Base-by-base conservation (phyloP, 805 yeast species). In the Kodamaea laetipori region DNA sequence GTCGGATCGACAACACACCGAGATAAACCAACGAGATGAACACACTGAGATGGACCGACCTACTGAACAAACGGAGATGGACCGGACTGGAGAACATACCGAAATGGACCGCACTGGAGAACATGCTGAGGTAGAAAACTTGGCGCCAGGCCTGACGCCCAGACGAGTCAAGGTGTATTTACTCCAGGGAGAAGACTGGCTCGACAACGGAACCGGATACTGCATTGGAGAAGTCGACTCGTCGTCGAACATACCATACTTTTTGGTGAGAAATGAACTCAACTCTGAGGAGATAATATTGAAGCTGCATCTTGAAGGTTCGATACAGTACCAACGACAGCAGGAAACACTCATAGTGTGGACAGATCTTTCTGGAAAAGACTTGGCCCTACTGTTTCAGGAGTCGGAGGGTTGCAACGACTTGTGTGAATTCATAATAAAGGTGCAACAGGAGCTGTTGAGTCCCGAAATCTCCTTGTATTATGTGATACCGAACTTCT, bases 271-370 rank as follows among this genome's bases (percentile, higher is more conserved):
- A 43, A 82, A 83, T 61, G 97, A 90, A 59, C 67, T 75, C 21
- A 74, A 83, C 46, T 69, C 80, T 4, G 67, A 72, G 2, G 81
- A 82, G 21, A 67, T 80, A 8, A 66, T 92, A 16, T 65, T 92
- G 31, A 76, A 78, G 54, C 79, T 90, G 4, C 73, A 63, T 46
- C 71, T 92, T n/a, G 82, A 78, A 54, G 95, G 95, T 0, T 65
- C 78, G 21, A 83, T 82, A 3, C 95, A 86, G 53, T 92, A 86
- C 60, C 97, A 92, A 60, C 77, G 95, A 56, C 98, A 94, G 57
- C 96, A 90, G 58, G 97, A 90, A 46, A 90, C 97, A 0, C 69
- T 92, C 37, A 88, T 92, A 7, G 96, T 92, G 15, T 92, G 98
- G 98, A 86, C 95, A 7, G 96, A 88, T 56, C 73, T 76, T 13